phyloP scores from a whole-genome alignment of 805 yeast genomes.

The Lipomyces sp. region DNA sequence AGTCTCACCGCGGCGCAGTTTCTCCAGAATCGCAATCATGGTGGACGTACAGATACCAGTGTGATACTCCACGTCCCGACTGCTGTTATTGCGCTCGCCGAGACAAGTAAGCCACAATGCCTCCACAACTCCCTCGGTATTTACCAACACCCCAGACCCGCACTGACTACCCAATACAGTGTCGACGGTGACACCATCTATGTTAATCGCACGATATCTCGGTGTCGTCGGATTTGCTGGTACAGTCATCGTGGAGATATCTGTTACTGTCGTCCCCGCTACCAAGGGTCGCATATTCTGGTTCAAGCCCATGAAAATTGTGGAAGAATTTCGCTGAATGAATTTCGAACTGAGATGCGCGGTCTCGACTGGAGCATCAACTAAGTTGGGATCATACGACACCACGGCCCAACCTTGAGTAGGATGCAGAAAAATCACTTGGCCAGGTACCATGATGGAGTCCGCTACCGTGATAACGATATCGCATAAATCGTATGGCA shows the following conservation, averaged over 20 bases:
- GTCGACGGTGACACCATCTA: conserved; percentile 78
- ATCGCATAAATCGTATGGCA: conserved; percentile 84
- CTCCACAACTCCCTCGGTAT: conserved; percentile 75
- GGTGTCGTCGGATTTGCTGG: conserved; percentile 74
- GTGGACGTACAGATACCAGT: conserved; percentile 81
- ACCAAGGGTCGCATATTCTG: conserved; percentile 69
- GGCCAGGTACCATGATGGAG: conserved; percentile 76
- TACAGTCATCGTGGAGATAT: conserved; percentile 71
- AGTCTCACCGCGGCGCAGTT: conserved; percentile 53
- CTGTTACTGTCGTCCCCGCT: conserved; percentile 76
- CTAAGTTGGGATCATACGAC: conserved; percentile 76
- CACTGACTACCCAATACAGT: conserved; percentile 74
- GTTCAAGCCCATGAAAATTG: conserved; percentile 81
- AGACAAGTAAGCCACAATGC: conserved; percentile 85
- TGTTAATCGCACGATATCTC: conserved; percentile 81
- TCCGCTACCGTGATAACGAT: conserved; percentile 82
- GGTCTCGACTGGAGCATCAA: conserved; percentile 70
- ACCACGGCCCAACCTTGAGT: conserved; percentile 82
- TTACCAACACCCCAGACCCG: conserved; percentile 77
- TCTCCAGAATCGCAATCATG: conserved; percentile 59
- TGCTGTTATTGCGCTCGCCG: conserved; percentile 66
- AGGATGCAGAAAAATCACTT: conserved; percentile 84
- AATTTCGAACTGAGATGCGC: conserved; percentile 64
- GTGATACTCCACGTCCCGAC: conserved; percentile 65
- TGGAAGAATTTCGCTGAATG: conserved; percentile 73